Percentiles rank a stretch among this genome's conserved stretches.
phyloP scores from a whole-genome alignment of 2,329 filamentous ascomycete species.

The Aspergillus arachidicola region DNA sequence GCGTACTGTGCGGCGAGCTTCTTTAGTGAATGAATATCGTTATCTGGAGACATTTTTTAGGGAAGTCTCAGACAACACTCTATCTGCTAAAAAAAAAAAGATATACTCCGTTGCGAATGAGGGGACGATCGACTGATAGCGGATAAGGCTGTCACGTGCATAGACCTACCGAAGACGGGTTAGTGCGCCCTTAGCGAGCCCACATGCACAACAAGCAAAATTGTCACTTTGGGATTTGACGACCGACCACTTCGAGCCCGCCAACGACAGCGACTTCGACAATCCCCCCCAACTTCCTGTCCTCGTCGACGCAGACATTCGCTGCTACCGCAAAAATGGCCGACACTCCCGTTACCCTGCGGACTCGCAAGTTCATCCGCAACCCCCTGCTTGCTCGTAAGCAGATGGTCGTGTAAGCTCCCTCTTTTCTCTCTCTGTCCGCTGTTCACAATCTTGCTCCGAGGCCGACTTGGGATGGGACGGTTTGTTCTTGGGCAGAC shows the following conservation, averaged over 20 bases:
- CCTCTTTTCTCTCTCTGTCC: conserved; percentile 19
- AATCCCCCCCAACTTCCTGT: conserved; percentile 30
- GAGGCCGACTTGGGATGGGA: background rate
- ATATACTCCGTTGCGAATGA: background rate
- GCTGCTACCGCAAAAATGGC: conserved; percentile 74
- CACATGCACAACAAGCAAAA: conserved; percentile 41
- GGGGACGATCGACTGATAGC: background rate
- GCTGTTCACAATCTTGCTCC: conserved; percentile 1
- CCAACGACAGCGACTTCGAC: conserved; percentile 35
- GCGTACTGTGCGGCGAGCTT: conserved; percentile 69
- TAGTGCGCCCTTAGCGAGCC: conserved; percentile 48
- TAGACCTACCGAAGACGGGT: conserved; percentile 17
- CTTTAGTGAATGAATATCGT: conserved; percentile 10
- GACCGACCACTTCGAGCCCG: conserved; percentile 28
- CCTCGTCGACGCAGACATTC: conserved; percentile 33
- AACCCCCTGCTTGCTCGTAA: conserved; percentile 98
- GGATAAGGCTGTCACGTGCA: conserved; percentile 17
- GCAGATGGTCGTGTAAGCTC: conserved; percentile 98
- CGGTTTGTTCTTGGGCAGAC: background rate
- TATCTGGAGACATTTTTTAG: conserved; percentile 25
- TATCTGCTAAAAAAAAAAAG: too few relatives aligned
- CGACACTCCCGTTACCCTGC: conserved; percentile 76
- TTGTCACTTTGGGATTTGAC: conserved; percentile 20
- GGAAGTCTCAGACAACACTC: too few relatives aligned
- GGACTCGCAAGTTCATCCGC: conserved; percentile 99